A percentile compares a stretch with the other conserved stretches of the same genome.
Conservation (phyloP, 768 basidiomycete species). For the Serendipita vermifera region DNA sequence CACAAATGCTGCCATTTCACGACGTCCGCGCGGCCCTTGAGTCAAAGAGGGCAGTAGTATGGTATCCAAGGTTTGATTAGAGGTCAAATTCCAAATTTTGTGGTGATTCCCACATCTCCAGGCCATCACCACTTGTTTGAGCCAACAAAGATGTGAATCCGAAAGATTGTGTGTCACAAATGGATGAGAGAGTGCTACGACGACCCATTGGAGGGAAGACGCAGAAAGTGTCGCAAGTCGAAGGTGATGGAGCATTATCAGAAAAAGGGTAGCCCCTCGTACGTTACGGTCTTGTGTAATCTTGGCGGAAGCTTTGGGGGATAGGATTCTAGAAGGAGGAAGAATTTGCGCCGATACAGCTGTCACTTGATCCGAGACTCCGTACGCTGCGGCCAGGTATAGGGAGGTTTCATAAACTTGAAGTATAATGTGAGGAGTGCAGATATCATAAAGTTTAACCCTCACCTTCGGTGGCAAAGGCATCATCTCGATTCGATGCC, state of each 20-base stretch:
- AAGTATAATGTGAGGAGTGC: not conserved
- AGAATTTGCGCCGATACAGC: not conserved
- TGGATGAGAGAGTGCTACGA: not conserved
- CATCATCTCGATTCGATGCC: not conserved
- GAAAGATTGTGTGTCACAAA: not conserved
- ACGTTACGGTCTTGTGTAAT: not conserved
- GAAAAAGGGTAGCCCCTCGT: not conserved
- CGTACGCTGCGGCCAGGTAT: not conserved
- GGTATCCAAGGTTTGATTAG: not conserved
- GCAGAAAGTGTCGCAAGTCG: not conserved
- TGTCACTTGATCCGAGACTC: not conserved
- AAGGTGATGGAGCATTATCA: not conserved
- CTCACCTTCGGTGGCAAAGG: constrained; percentile 6
- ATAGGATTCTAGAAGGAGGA: not conserved
- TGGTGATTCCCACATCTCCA: not conserved
- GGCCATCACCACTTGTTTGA: not conserved
- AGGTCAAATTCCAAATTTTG: not conserved
- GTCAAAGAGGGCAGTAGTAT: not conserved
- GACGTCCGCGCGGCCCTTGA: not conserved
- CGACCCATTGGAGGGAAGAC: not conserved
- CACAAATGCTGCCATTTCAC: not conserved
- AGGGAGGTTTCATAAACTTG: constrained; percentile 9
- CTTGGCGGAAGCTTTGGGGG: not conserved
- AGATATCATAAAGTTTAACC: not conserved
- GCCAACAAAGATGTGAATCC: not conserved